Evolutionary conservation across 2,329 filamentous ascomycete species (phyloP), one percentile per base, ranked within the genome.

Genomic region (Mollisiaceae sp.): DNA sequence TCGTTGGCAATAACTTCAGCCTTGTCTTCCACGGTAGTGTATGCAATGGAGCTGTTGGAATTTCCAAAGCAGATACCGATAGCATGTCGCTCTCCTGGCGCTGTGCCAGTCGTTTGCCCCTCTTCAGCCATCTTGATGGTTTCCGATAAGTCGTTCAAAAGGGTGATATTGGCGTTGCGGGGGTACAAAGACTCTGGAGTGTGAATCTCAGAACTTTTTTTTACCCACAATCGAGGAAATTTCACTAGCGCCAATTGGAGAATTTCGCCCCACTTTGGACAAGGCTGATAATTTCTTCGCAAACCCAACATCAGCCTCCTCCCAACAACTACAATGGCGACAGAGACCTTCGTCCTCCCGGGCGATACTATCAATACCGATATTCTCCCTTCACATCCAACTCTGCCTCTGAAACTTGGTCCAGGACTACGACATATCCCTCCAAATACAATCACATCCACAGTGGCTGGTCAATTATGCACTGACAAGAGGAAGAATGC

Each of bases 1-100:
- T 98, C 95, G 82, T 99, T 98, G 77, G 95, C 95, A 82, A 99
- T 98, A 70, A 99, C 94, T 79, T 97, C 93, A 70, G 93, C 90
- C 84, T 96, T 97, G 80, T 96, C 94, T 76, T 98, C 94, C 68
- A 90, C 87, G 56, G 93, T 96, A 78, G 94, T 97, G 78, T 89
- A 93, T 74, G 94, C 94, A 81, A 99, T 97, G 67, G 93, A 97
- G 83, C 93, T 96, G 89, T 97, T 97, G 68, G 93, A 94, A 84
- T 98, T 99, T 82, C 95, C 95, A 84, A 98, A 97, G 72, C 94
- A 91, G 78, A 99, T 93, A 79, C 95, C 95, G 81, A 99, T 98
- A 78, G 91, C 92, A 75, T 85, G 83, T 74, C 87, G 84, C 73
- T 89, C 83, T 73, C 80, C 81, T 60, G 87, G 86, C 79, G 83